Conservation (phyloP, 441 rosid species). For the Metrosideros polymorpha region DNA sequence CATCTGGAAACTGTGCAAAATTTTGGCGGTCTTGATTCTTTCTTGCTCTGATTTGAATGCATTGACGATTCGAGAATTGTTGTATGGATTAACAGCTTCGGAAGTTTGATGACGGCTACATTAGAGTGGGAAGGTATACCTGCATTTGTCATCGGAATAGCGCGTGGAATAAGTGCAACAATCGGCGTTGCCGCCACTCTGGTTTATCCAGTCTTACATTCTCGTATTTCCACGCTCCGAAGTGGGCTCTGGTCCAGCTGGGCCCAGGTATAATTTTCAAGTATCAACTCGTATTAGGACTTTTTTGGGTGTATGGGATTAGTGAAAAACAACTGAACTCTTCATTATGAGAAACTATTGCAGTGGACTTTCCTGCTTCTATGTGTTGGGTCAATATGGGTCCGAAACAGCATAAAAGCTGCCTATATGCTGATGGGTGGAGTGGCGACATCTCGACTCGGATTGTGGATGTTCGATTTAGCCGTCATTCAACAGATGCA, state of each 20-base stretch:
- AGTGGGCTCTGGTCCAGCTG: constrained; percentile 90
- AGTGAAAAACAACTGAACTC: neutral
- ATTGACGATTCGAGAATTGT: neutral
- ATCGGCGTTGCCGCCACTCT: constrained; percentile 67
- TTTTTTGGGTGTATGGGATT: neutral
- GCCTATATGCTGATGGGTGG: constrained; percentile 81
- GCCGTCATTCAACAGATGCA: constrained; percentile 87
- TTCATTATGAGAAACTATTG: neutral
- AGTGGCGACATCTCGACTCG: constrained; percentile 77
- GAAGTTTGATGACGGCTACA: constrained; percentile 86
- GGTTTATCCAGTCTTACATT: constrained; percentile 55
- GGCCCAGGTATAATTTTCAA: constrained; percentile 45
- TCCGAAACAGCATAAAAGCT: constrained; percentile 21
- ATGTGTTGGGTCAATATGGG: constrained; percentile 62
- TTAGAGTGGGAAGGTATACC: constrained; percentile 74
- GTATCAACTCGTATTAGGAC: neutral
- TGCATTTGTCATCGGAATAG: constrained; percentile 58
- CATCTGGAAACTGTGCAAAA: neutral
- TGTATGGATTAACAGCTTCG: constrained; percentile 33
- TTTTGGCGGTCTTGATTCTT: neutral
- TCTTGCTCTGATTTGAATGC: neutral
- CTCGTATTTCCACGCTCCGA: constrained; percentile 46
- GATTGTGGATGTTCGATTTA: constrained; percentile 84
- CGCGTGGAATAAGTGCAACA: constrained; percentile 60
- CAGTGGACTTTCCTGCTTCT: constrained; percentile 66